Evolutionary conservation across 2,329 filamentous ascomycete species (phyloP), one percentile per base, ranked within the genome.

Genomic region (Cadophora luteo-olivacea): DNA sequence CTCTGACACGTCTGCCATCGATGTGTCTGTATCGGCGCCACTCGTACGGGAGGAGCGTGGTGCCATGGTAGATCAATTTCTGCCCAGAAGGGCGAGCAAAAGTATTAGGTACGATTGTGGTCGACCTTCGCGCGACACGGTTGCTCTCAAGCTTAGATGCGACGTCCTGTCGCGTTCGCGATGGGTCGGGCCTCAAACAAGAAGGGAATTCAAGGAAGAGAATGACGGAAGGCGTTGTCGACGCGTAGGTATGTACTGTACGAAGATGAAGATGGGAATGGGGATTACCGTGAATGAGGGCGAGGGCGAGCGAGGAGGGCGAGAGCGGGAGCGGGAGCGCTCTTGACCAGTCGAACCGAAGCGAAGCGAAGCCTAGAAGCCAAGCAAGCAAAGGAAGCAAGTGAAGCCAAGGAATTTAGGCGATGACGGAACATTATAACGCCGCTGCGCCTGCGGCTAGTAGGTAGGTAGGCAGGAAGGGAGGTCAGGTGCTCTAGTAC

Each of bases 1-100:
- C 14, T 79, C 81, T 58, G 85, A 85, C 65, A 83, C 85, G 78
- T 90, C 88, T 54, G 83, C 84, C 86, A 89, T 90, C 69, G 87
- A 89, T 80, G 86, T 86, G 72, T 89, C 76, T 60, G 75, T 77
- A 61, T 77, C 76, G 54, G 68, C 86, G 74, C 81, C 84, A 75
- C 81, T 87, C 76, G 81, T 82, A 76, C 81, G 81, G 78, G 82
- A 82, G 72, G 84, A 82, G 75, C 85, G 84, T 75, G 86, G 85
- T 76, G 86, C 85, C 86, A 87, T 89, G 75, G 75, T 79, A 77
- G 57, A 32, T 22, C 32, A 45, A 49, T 25, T 65, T 71, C 67
- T 67, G 73, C 70, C 70, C 67, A 70, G 66, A 75, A 70, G 73
- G 78, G 63, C 65, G 48, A 64, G 57, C 41, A 61, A 11, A 24